Base-by-base conservation (phyloP, 1,139 yeast species). In the Diutina catenulata region DNA sequence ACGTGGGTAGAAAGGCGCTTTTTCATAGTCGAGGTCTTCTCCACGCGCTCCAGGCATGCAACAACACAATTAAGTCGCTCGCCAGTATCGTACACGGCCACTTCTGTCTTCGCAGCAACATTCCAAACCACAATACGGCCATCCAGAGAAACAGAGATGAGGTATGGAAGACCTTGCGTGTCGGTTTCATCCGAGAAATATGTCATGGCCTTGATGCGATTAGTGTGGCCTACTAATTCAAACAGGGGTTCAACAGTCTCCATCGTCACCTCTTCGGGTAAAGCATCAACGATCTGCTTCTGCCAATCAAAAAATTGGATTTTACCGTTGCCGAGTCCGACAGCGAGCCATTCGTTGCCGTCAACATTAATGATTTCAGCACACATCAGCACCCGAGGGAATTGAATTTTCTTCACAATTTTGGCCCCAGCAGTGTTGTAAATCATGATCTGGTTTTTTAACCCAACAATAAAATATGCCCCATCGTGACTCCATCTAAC, bases 71-170 rank as follows among this genome's bases (percentile, higher is more conserved):
- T 91, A 45, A 91, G 70, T 51, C 98, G 70, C 59, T 91, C 96
- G n/a, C 94, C 94, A 20, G 93, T 74, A 46, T 80, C 86, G 56
- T 87, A 88, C 2, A 86, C 93, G 0, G 96, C 96, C 18, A 86
- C 70, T 56, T 87, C 95, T 49, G 83, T 94, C 48, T 70, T 69
- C 1, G 62, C 51, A 2, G 46, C 43, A 50, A 88, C 60, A 52
- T 87, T 82, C 95, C 97, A 91, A 3, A 91, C 79, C 11, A 88
- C 94, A 40, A 91, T 78, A 50, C 75, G 81, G 28, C 98, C 97
- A 55, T 91, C 97, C 0, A 96, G 84, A 0, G 95, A 83, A 10
- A 87, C 86, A 2, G 95, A 80, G 1, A 83, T 70, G 53, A 93
- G 60, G 50, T 70, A 80, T 5, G 70, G 68, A 21, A 53, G 55